Base-by-base conservation (phyloP, 352 stramenopile species). In the Blastocystis sp. region DNA sequence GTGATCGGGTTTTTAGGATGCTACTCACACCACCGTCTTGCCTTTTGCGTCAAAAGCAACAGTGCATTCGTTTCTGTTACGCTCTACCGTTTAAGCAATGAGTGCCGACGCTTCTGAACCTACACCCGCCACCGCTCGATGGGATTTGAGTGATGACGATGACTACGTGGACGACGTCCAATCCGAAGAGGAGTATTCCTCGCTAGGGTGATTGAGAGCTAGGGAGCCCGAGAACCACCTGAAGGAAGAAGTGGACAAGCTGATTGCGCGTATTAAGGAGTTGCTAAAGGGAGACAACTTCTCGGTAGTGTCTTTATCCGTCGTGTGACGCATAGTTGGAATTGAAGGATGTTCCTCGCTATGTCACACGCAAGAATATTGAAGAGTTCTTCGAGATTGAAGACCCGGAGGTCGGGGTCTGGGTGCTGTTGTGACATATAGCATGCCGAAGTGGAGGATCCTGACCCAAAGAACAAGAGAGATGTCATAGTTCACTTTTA, bases 91-190 rank as follows among this genome's bases (percentile, higher is more conserved):
- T 56, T 17, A 14, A 56, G 43, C 19, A 69, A 56, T 67, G 45
- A 84, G n/a, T 56, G 19, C 34, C 11, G 74, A 84, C 53, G 56
- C 66, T 52, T 38, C 9, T 41, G 40, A 34, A 84, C 5, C 74
- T 67, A 19, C 56, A 69, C 34, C 53, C 5, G 19, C 28, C 14
- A 53, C 66, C 21, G 66, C 43, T 23, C 56, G 40, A 70, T 84
- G 74, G 74, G 48, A 84, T 53, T 45, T 84, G 45, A 69, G 56
- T 69, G 74, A 84, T 48, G 56, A 84, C 52, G 74, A 84, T n/a
- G 74, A 84, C 2, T 84, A 67, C 45, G 60, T 38, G n/a, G 74
- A 84, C 10, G 48, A 34, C 23, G 56, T 52, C 4, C 21, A 40
- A 66, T 67, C 60, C 23, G 61, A 67, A 52, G 56, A 69, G 23